Evolutionary conservation across 1,284 basidiomycete species (phyloP), one percentile per base, ranked within the genome.

Genomic region (Takashimella koratensis): DNA sequence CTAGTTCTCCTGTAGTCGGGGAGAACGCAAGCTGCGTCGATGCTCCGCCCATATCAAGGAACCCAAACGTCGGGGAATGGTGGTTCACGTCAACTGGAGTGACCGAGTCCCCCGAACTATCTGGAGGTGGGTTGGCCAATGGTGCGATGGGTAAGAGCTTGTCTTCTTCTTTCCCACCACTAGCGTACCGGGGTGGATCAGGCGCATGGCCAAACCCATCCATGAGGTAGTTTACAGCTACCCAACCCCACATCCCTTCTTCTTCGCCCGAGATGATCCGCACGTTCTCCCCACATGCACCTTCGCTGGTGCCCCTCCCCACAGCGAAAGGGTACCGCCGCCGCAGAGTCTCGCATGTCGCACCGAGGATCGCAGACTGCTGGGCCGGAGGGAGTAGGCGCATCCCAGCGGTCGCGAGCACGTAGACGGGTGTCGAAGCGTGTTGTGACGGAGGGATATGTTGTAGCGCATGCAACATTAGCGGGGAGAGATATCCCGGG

Each of bases 141-240:
- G 64, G 62, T 16, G 70, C 63, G 0, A 74, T 58, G 1, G 72
- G 70, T n/a, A 74, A 47, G 3, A 74, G 58, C 12, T 62, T 53
- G 60, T 78, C 79, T 19, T 63, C 59, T 3, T 43, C 53, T 1
- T 20, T 30, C 20, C 44, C 6, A 4, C 50, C 43, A 43, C 27
- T 6, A 0, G 53, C 45, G n/a, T n/a, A n/a, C n/a, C n/a, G n/a
- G n/a, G n/a, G n/a, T n/a, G n/a, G n/a, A 27, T 62, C 57, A 10
- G 70, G 72, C 1, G 71, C 72, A 45, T 82, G 79, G 13, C 84
- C 83, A 71, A 99, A 99, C 2, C 94, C 95, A 69, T 98, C 90
- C 92, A 98, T 96, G 43, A 98, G 85, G 73, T 99, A 98, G 75
- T 98, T 99, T 70, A 98, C 91, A 0, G 94, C 91, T 52, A 99